Base-by-base conservation (phyloP, 1,139 yeast genomes). In the Diutina catenulata region DNA sequence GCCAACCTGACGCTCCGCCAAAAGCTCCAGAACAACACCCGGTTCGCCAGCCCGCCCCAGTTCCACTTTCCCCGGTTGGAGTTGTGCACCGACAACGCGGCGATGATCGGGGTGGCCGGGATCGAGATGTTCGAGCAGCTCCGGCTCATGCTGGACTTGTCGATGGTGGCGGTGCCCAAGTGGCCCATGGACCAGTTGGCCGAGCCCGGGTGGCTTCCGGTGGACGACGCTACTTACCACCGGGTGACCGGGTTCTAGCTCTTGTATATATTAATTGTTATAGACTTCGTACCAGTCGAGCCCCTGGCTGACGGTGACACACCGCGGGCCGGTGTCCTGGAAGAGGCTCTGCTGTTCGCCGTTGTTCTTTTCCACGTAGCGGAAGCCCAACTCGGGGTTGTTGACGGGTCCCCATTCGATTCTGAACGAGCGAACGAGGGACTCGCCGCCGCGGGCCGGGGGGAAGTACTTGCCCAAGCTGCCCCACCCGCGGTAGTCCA, bases 61-160 rank as follows among this genome's bases (percentile, higher is more conserved):
- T 56, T 75, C 43, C 74, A 74, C 48, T 87, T 79, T 48, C 95
- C 96, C 0, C 77, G 73, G 22, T 63, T 77, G 6, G 60, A 68
- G 5, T 62, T 88, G 45, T 93, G 98, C 52, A 86, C 96, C 0
- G 98, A 91, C 52, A 93, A 91, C 56, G 95, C 97, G 0, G 73
- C 87, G 2, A 91, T 91, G 99, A 91, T 91, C 40, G 98, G 96
- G 0, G 83, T 94, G 75, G 95, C 97, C 0, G 98, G 96, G 0
- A 82, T 88, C 10, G 95, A 88, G 51, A 62, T 87, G 13, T 80
- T 64, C 52, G 95, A 87, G 52, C 51, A 55, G 10, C 62, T 64
- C 25, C 49, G 65, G 3, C 41, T 68, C 22, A 63, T 65, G 15
- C 71, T 84, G 0, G 71, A 68, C 23, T 51, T 80, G 32, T 61